Evolutionary conservation across 2,329 filamentous ascomycete genomes (phyloP).

Genomic region (Colletotrichum shisoi): DNA sequence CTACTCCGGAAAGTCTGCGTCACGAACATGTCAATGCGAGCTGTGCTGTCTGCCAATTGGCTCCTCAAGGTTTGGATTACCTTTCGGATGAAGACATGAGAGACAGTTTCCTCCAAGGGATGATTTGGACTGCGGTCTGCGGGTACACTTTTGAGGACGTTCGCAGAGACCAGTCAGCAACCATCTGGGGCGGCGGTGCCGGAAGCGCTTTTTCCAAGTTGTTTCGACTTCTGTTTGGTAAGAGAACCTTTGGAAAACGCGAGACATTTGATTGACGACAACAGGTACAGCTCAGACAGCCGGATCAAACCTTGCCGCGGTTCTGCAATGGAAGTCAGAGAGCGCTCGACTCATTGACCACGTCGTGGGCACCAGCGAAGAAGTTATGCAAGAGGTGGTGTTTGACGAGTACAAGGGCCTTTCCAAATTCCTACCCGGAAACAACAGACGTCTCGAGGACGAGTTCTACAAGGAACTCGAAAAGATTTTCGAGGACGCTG

Average conservation of each 20-base stretch:
- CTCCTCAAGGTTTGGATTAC: too few species aligned
- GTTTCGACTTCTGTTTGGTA: neutral
- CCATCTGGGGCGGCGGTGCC: neutral
- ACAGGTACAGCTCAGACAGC: too few species aligned
- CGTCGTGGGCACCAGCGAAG: neutral
- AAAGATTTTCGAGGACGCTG: neutral
- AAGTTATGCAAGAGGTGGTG: accelerated
- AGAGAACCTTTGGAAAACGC: too few species aligned
- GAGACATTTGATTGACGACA: too few species aligned
- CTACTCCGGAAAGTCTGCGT: neutral
- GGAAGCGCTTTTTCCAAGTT: neutral
- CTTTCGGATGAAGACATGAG: too few species aligned
- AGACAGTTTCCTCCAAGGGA: neutral
- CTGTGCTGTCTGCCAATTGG: neutral
- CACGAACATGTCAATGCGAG: neutral
- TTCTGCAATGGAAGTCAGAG: conserved; percentile 14
- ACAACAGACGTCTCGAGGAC: accelerated
- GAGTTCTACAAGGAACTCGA: neutral
- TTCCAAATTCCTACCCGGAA: accelerated
- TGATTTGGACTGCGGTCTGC: neutral
- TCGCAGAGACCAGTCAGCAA: too few species aligned
- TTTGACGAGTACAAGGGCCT: accelerated
- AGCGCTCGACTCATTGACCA: neutral
- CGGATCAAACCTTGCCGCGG: neutral
- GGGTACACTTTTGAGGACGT: neutral